Conservation (phyloP, 257 asterid genomes). For the Solanum chiquidenum region DNA sequence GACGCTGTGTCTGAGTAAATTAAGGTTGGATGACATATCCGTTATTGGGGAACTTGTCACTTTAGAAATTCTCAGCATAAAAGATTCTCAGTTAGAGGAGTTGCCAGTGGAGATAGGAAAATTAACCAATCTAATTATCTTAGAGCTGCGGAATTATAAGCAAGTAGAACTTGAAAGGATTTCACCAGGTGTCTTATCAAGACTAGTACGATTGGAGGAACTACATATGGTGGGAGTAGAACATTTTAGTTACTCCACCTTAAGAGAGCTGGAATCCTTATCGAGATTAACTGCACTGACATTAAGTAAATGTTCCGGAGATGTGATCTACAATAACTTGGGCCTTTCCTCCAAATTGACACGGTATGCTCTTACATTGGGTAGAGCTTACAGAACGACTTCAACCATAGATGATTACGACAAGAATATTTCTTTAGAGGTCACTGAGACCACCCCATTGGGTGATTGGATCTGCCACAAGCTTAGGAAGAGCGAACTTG, state of each 20-base stretch:
- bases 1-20: background rate
- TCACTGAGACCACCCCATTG: background rate
- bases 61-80: background rate
- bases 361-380: background rate
- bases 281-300: background rate
- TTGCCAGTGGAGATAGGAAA: background rate
- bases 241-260: background rate
- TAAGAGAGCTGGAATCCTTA: background rate
- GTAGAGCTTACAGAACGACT: background rate
- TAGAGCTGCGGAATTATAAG: background rate
- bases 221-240: background rate
- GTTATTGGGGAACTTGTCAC: background rate
- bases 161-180: background rate
- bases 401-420: background rate
- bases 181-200: background rate
- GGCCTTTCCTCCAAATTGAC: background rate
- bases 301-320: background rate
- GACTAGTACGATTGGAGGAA: background rate
- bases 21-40: background rate
- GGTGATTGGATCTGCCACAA: background rate
- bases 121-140: too few species aligned
- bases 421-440: background rate
- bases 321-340: background rate
- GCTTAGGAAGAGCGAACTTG: background rate
- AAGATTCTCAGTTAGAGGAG: background rate